Evolutionary conservation across 169 alveolate species (phyloP).

Genomic region (Cryptosporidium viatorum): DNA sequence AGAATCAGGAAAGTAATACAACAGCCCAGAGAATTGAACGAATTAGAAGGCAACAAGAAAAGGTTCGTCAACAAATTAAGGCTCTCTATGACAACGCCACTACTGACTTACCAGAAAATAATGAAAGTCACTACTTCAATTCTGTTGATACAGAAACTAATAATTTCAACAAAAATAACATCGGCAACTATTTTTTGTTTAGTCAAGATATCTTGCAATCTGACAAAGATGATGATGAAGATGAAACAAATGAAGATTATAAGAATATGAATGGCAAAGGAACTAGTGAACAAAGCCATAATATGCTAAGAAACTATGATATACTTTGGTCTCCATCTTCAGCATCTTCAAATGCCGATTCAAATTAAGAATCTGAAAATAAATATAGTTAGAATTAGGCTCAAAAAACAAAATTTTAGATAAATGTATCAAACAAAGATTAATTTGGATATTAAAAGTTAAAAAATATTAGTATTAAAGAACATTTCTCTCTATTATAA

Average conservation of each 20-base stretch:
- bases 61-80: slow-evolving; percentile 60
- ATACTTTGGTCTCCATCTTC: slow-evolving; percentile 74
- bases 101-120: background rate
- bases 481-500: background rate
- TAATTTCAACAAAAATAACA: background rate
- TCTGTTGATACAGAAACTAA: background rate
- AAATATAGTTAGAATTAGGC: background rate
- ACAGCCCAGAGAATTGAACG: slow-evolving; percentile 71
- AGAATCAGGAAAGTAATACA: background rate
- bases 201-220: background rate
- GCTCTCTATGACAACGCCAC: slow-evolving; percentile 22
- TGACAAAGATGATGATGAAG: background rate
- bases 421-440: background rate
- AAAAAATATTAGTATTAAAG: background rate
- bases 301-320: slow-evolving; percentile 22
- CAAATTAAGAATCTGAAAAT: background rate
- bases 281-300: background rate
- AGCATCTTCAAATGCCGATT: background rate
- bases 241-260: background rate
- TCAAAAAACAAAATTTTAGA: background rate
- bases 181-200: slow-evolving; percentile 36
- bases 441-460: background rate
- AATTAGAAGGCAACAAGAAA: slow-evolving; percentile 67
- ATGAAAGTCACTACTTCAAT: background rate
- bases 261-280: background rate